A percentile compares a stretch with the other conserved stretches of the same genome.
phyloP scores from a whole-genome alignment of 225 moss, liverwort and hornwort species.

The Asterella californica region DNA sequence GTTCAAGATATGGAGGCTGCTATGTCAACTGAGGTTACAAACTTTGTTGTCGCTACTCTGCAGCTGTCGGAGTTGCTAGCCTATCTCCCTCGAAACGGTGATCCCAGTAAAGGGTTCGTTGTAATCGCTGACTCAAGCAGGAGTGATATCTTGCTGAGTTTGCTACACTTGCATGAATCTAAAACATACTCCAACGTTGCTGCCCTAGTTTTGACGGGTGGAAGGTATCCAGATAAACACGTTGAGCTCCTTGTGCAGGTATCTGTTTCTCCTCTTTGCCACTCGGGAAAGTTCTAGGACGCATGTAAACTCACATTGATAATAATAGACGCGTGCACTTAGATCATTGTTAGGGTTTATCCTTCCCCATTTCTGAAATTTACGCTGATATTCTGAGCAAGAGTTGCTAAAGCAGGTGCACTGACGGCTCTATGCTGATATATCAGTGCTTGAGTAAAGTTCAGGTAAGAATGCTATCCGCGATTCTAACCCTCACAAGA shows the following conservation, averaged over 20 bases:
- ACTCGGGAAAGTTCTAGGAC: background rate
- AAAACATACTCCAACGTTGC: slow-evolving; percentile 68
- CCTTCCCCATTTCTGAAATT: background rate
- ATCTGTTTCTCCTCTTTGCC: background rate
- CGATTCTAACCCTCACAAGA: no score
- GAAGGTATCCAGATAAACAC: slow-evolving; percentile 55
- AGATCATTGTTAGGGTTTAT: background rate
- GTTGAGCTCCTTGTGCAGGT: slow-evolving; percentile 75
- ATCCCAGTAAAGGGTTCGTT: slow-evolving; percentile 75
- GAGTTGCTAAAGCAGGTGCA: background rate
- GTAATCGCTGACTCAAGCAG: slow-evolving; percentile 73
- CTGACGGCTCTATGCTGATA: background rate
- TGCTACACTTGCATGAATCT: slow-evolving; percentile 69
- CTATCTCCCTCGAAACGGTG: slow-evolving; percentile 59
- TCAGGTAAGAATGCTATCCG: no score
- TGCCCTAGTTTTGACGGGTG: slow-evolving; percentile 76
- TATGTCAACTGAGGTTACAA: slow-evolving; percentile 82
- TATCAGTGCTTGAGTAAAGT: background rate
- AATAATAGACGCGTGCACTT: background rate
- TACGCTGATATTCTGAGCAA: background rate
- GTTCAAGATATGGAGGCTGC: slow-evolving; percentile 60
- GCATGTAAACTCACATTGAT: background rate
- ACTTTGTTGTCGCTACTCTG: slow-evolving; percentile 69
- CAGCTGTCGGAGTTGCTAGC: slow-evolving; percentile 69
- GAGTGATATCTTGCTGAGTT: slow-evolving; percentile 77